phyloP scores from a whole-genome alignment of 306 rosid species.

The Luffa aegyptiaca region DNA sequence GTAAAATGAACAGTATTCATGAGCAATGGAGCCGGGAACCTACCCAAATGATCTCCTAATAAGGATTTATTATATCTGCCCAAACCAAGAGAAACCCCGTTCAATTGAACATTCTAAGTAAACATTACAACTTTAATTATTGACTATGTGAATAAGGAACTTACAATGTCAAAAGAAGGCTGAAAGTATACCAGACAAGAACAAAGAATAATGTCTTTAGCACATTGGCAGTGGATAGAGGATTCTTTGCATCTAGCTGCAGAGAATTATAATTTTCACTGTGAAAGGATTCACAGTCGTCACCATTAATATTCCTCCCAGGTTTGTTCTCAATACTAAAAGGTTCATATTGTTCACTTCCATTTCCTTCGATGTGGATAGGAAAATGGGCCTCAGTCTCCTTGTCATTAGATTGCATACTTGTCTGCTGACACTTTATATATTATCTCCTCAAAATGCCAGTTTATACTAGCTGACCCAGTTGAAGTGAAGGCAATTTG shows the following conservation, averaged over 20 bases:
- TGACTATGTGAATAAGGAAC: constrained; percentile 22
- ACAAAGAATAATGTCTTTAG: constrained; percentile 77
- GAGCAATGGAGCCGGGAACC: constrained; percentile 89
- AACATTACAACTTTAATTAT: background rate
- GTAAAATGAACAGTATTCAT: constrained; percentile 85
- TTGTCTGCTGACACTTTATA: constrained; percentile 30
- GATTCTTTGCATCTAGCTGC: constrained; percentile 23
- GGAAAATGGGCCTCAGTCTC: constrained; percentile 41
- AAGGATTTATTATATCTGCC: constrained; percentile 89
- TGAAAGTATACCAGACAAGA: constrained; percentile 83
- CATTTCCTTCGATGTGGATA: constrained; percentile 28
- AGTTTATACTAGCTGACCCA: constrained; percentile 26
- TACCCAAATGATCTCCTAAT: constrained; percentile 85
- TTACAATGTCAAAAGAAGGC: constrained; percentile 94
- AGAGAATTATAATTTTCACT: constrained; percentile 24
- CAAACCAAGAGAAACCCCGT: constrained; percentile 14
- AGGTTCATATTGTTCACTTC: constrained; percentile 44
- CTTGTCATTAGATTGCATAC: constrained; percentile 32
- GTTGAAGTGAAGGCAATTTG: constrained; percentile 42
- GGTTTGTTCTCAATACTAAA: constrained; percentile 52
- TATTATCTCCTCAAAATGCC: constrained; percentile 25
- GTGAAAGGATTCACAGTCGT: constrained; percentile 20
- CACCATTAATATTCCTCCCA: constrained; percentile 24
- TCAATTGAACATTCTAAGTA: background rate
- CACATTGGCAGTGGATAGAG: constrained; percentile 37